Evolutionary conservation across 1,284 basidiomycete species (phyloP), one percentile per base, ranked within the genome.

Genomic region (Salmacisia buchloeana): DNA sequence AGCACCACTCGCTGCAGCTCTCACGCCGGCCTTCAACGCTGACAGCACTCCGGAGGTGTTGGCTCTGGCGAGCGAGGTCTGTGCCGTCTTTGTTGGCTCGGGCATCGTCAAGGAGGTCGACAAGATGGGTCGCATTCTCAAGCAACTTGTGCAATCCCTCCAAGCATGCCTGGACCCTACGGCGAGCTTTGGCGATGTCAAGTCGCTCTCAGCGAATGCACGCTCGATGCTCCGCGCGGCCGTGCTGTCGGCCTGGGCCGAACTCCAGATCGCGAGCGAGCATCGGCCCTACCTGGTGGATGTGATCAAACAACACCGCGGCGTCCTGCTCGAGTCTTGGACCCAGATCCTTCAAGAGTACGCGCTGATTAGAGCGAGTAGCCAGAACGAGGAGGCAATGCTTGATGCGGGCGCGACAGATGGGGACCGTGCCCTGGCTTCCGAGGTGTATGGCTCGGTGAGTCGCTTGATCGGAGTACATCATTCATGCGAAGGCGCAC

Each of bases 41-140:
- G 96, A 98, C 77, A 92, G 93, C 0, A 92, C 93, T 0, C 94
- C 94, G 0, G 94, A 98, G 78, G 94, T 99, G 25, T 79, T 97
- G 35, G 91, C 94, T 0, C 87, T 89, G 15, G 94, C 94, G 0
- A 88, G 98, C 25, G 87, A 94, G 75, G 90, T 94, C 13, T 97
- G 94, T 74, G 96, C 94, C 2, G 86, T 92, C 12, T 98, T 96
- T 76, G 91, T 98, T 1, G 92, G 92, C 0, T 92, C 89, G 69
- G 96, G 96, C n/a, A 88, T 97, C 23, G 89, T 97, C 57, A 91
- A 90, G 76, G 91, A 97, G 78, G 86, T 93, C 7, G 83, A 83
- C 58, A 85, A 90, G 63, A 97, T 97, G 93, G 94, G 94, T 0
- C 86, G 96, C 38, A 96, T 98, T 61, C 82, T 97, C 58, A 96